Conservation (phyloP, 2,329 filamentous ascomycete species). For the Trichoderma guizhouense region DNA sequence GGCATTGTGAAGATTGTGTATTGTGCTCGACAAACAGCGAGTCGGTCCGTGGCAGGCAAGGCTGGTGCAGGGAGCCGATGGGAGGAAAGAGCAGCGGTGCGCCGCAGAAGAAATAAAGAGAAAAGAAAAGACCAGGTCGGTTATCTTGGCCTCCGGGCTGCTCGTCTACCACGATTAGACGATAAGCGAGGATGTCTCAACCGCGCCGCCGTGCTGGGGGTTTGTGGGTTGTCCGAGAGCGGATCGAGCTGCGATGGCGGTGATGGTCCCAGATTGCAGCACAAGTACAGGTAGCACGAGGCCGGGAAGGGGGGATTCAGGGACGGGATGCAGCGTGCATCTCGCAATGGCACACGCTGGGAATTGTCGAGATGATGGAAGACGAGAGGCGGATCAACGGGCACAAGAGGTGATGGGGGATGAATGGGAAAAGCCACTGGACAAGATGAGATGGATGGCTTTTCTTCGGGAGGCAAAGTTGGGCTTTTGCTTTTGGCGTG, state of each 20-base stretch:
- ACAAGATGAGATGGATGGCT: not conserved
- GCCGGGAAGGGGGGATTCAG: conserved; percentile 9
- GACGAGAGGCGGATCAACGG: not conserved
- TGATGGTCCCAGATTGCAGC: not conserved
- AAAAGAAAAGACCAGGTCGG: not conserved
- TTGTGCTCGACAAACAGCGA: not conserved
- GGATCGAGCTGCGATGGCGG: conserved; percentile 16
- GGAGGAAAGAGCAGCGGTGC: not conserved
- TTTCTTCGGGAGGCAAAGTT: conserved; percentile 17
- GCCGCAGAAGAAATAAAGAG: not conserved
- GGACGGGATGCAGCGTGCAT: conserved; percentile 8
- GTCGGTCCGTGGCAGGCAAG: not conserved
- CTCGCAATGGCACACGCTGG: conserved; percentile 5
- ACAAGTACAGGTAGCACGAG: not conserved
- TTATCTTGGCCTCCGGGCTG: not conserved
- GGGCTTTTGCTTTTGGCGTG: not conserved
- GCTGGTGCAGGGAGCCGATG: not conserved
- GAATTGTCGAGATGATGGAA: not conserved
- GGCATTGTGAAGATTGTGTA: conserved; percentile 36
- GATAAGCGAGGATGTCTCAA: not conserved
- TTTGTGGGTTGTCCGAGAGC: not conserved
- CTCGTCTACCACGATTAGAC: not conserved
- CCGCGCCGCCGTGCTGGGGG: not conserved
- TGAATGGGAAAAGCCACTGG: not conserved
- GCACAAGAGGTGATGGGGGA: not conserved